Base-by-base conservation (phyloP, 139 green algal genomes). In the Diplosphaera chodatii region DNA sequence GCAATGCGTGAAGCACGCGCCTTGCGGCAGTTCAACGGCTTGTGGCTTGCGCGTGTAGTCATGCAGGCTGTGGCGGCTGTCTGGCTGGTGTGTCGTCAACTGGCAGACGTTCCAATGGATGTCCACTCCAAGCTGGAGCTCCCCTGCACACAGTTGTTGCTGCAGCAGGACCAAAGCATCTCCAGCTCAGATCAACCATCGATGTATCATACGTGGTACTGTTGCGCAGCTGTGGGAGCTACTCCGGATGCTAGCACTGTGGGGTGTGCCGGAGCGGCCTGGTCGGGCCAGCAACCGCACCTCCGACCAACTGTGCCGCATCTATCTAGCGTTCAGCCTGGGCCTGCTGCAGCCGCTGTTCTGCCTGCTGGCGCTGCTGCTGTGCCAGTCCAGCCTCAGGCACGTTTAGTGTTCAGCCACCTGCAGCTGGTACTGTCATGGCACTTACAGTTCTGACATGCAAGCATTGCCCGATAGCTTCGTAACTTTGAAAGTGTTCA, bases 321-420 rank as follows among this genome's bases (percentile, higher is more conserved):
- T 74, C 29, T 78, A 78, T 40, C 68, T 78, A 4, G 48, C 32
- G 22, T 21, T 78, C 29, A 74, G 67, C 15, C 40, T 78, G 22
- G 74, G 74, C 37, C 23, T 69, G 37, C 65, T 78, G 37, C 67
- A 78, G 59, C 74, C 74, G 25, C 63, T 78, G 3, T 78, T 74
- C 59, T 41, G 71, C 55, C 63, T 74, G 23, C 59, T 40, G 22
- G 55, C 74, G n/a, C 21, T 74, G 40, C 69, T 74, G 67, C 37
- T 78, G 25, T 78, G 74, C 40, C 37, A 55, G 28, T 40, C 32
- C 6, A 65, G 32, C 27, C 67, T 73, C 67, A 78, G 73, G 73
- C 73, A 31, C 3, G 59, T 32, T 65, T 65, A 15, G 59, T 15
- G 25, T 3, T 64, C 4, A 15, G 16, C 22, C 4, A 6, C n/a